Percentiles rank a stretch among this genome's conserved stretches.
These are phyloP conservation scores for Starmera quercuum DNA, from an alignment of 805 yeast genomes.

Conservation along the genomic window DNA sequence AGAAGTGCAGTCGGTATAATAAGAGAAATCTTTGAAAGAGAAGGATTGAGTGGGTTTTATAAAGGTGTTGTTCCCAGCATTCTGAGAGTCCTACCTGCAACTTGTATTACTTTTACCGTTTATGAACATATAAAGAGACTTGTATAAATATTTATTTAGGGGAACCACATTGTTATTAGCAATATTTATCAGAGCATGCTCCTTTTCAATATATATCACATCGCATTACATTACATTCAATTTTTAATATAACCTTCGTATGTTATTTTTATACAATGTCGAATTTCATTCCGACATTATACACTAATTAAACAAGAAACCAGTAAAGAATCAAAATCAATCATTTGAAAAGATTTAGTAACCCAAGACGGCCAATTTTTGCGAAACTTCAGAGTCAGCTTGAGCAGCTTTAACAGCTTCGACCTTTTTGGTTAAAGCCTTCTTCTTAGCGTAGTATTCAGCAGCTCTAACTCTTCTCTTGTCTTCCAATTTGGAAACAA, in stretches of 20 bases:
- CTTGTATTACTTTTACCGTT: conserved; percentile 81
- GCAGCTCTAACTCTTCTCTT: conserved; percentile 99
- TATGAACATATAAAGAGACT: conserved; percentile 55
- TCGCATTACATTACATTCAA: too few relatives aligned
- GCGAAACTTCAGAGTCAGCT: conserved; percentile 85
- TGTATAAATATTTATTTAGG: conserved; percentile 8
- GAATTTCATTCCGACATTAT: too few relatives aligned
- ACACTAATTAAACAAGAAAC: conserved; percentile 1
- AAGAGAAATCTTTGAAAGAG: conserved; percentile 31
- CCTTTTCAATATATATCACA: too few relatives aligned
- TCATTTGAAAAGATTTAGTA: conserved; percentile 65
- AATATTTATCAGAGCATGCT: too few relatives aligned
- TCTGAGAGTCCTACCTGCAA: conserved; percentile 82
- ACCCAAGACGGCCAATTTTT: conserved; percentile 95
- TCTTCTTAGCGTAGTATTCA: conserved; percentile 98
- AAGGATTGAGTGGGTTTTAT: conserved; percentile 67
- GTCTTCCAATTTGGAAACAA: conserved; percentile 96
- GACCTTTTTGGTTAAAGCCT: conserved; percentile 89
- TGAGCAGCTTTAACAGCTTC: conserved; percentile 79
- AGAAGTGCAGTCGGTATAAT: conserved; percentile 21
- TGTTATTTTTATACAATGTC: too few relatives aligned
- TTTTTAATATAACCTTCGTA: too few relatives aligned
- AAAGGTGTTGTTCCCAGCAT: conserved; percentile 77
- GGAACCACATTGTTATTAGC: too few relatives aligned
- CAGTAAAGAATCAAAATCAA: too few relatives aligned